A percentile compares a stretch with the other conserved stretches of the same genome.
phyloP scores from a whole-genome alignment of 2,329 filamentous ascomycete genomes.

The Fusarium metavorans region DNA sequence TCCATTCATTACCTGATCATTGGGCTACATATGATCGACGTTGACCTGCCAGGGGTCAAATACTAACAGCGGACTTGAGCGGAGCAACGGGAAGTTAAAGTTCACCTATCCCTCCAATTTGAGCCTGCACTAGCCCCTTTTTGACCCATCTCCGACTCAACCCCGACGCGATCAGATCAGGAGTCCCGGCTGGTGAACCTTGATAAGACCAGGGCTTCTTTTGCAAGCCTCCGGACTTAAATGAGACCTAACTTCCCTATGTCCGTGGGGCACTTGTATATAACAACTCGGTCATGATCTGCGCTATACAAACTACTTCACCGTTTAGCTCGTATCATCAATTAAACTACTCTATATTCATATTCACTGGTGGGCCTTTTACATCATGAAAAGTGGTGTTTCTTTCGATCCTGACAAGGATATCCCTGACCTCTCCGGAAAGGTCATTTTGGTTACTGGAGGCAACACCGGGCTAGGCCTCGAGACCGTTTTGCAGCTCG shows the following conservation, averaged over 20 bases:
- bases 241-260: background rate
- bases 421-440: constrained; percentile 76
- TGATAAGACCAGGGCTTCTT: background rate
- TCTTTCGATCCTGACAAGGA: constrained; percentile 46
- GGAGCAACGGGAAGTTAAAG: background rate
- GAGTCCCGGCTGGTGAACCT: background rate
- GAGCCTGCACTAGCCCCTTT: background rate
- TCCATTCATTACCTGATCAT: background rate
- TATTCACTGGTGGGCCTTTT: background rate
- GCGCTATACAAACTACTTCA: background rate
- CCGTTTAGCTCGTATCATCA: background rate
- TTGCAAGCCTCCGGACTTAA: background rate
- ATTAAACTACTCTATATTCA: background rate
- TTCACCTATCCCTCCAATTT: background rate
- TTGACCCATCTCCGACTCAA: background rate
- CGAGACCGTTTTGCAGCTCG: constrained; percentile 20
- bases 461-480: constrained; percentile 74
- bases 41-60: background rate
- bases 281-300: background rate
- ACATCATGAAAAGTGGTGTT: background rate
- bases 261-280: background rate
- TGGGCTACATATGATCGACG: background rate
- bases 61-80: background rate
- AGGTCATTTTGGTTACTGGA: constrained; percentile 86
- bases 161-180: background rate